Base-by-base conservation (phyloP, 176 grass and related monocot species). In the Saccharum officinarum region DNA sequence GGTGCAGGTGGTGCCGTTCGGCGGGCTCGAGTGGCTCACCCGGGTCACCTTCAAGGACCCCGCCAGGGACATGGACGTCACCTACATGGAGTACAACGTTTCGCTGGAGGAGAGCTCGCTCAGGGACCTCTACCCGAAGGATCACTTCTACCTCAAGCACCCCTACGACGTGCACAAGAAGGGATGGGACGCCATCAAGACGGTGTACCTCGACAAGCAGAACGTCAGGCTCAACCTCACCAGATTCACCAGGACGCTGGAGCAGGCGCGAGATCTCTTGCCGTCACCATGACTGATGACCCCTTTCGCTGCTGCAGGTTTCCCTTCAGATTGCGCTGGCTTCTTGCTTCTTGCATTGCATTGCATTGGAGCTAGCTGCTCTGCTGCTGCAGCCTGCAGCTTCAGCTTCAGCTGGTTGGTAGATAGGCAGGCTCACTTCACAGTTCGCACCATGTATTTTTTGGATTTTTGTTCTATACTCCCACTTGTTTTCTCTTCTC, bases 51-150 rank as follows among this genome's bases (percentile, higher is more conserved):
- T 80, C 71, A 92, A 92, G 76, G 73, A 85, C 17, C 80, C 94
- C 4, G 81, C 91, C 1, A 79, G 34, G 37, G 77, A 83, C 41
- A 83, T 87, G 81, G 92, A 85, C 54, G 83, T 96, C 3, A 93
- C 16, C 14, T 93, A 96, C 88, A 77, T 96, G 80, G 91, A 96
- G 68, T 96, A 97, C 81, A 91, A 90, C 40, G 88, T 97, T 8
- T 91, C 66, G 1, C 52, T 87, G 66, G 84, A 93, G 67, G 91
- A 97, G 80, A 96, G 94, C 86, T 91, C 84, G 74, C 86, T 97
- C 1, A 72, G 52, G 55, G 75, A 91, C 36, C 77, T 80, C 2
- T 97, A 97, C 45, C 94, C 94, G 1, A 67, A 67, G 81, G 89
- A 70, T 16, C 81, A 97, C 41, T 88, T 91, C 80, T 90, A 90